These are phyloP conservation scores for Vaccinium macrocarpon DNA, from an alignment of 148 eudicot genomes.

Conservation along the genomic window DNA sequence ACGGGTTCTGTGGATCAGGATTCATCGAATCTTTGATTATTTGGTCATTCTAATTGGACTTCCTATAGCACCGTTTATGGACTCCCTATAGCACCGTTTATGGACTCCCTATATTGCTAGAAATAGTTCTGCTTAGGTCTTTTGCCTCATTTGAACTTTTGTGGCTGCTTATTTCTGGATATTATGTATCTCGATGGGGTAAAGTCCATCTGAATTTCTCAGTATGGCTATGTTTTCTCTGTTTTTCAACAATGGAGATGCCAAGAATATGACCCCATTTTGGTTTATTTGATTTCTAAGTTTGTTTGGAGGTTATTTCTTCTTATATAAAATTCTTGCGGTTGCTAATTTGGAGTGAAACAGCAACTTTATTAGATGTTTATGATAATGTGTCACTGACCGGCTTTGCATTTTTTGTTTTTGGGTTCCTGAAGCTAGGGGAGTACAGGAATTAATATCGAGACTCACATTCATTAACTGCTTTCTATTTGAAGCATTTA, in stretches of 20 bases:
- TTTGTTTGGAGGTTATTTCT: background rate
- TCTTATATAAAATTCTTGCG: background rate
- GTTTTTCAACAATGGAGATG: background rate
- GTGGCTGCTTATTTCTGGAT: background rate
- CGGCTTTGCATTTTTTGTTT: background rate
- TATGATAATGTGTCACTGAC: background rate
- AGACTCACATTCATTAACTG: background rate
- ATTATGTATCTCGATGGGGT: background rate
- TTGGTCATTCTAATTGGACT: background rate
- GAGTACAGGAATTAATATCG: conserved; percentile 6
- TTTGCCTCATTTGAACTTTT: conserved; percentile 12
- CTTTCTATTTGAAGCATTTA: conserved; percentile 12
- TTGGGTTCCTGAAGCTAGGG: background rate
- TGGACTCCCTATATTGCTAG: background rate
- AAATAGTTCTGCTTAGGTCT: background rate
- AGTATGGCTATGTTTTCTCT: background rate
- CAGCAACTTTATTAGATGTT: background rate
- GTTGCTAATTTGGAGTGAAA: conserved; percentile 5
- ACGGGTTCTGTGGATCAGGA: background rate
- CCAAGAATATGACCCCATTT: background rate
- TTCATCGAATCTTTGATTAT: conserved; percentile 9
- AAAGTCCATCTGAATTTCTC: background rate
- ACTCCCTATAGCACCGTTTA: background rate
- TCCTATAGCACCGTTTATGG: background rate
- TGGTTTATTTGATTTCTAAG: background rate